Conservation (phyloP, 1,284 basidiomycete species). For the Porodaedalea pini region DNA sequence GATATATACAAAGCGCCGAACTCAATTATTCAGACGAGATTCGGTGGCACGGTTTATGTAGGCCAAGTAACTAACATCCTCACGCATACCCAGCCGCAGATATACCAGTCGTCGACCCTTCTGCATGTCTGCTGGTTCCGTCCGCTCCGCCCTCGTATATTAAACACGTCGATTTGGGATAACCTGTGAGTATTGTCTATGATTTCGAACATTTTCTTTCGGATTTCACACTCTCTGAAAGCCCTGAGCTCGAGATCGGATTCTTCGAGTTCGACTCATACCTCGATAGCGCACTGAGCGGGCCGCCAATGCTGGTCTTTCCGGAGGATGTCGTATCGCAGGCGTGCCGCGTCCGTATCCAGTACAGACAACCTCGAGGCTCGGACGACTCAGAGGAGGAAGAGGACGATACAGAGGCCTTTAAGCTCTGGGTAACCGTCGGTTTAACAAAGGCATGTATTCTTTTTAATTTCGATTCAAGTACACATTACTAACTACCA, state of each 20-base stretch:
- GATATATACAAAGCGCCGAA: not conserved
- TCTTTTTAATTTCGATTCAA: too few relatives aligned
- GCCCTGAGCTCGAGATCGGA: constrained; percentile 9
- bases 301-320: not conserved
- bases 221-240: not conserved
- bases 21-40: not conserved
- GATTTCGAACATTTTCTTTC: not conserved
- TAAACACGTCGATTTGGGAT: constrained; percentile 1
- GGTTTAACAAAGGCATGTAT: not conserved
- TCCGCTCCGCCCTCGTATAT: not conserved
- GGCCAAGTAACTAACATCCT: constrained; percentile 7
- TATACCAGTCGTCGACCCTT: not conserved
- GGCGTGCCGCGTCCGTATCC: not conserved
- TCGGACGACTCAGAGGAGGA: not conserved
- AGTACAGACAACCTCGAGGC: not conserved
- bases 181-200: not conserved
- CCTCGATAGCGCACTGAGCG: not conserved
- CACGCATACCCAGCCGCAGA: not conserved
- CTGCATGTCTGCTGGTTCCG: constrained; percentile 11
- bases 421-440: not conserved
- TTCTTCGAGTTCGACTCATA: constrained; percentile 5
- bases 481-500: too few relatives aligned
- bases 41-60: not conserved
- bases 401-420: not conserved
- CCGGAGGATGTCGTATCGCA: not conserved